These are phyloP conservation scores for Ustilago xerochloae DNA, from an alignment of 1,284 basidiomycete species.

Conservation along the genomic window DNA sequence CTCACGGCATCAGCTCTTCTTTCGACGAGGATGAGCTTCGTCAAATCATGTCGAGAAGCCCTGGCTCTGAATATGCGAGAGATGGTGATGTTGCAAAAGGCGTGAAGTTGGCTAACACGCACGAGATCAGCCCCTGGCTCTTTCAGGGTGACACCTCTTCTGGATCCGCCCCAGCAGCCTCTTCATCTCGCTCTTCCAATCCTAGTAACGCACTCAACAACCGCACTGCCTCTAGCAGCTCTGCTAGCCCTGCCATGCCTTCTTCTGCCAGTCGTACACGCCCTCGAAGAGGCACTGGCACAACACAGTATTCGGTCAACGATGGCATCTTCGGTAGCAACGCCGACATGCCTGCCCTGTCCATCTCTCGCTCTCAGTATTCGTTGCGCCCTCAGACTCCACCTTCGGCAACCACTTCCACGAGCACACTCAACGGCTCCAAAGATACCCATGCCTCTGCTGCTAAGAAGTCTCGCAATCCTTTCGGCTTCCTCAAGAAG, in stretches of 20 bases:
- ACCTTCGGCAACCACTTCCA: constrained; percentile 48
- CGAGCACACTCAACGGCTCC: constrained; percentile 42
- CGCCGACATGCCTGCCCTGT: constrained; percentile 9
- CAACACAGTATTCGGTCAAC: constrained; percentile 10
- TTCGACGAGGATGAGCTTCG: constrained; percentile 42
- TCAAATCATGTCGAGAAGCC: constrained; percentile 41
- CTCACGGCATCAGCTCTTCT: constrained; percentile 38
- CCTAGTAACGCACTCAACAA: background rate
- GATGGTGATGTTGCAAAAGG: constrained; percentile 32
- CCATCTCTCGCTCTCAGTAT: constrained; percentile 33
- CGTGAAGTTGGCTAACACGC: constrained; percentile 30
- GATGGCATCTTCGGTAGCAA: constrained; percentile 23
- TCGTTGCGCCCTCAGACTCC: constrained; percentile 42
- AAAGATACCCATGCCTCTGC: constrained; percentile 19
- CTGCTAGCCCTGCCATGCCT: constrained; percentile 1
- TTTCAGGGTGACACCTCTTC: constrained; percentile 34
- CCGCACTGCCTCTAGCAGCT: background rate
- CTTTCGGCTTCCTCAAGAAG: constrained; percentile 59
- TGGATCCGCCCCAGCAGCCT: constrained; percentile 4
- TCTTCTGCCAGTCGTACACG: constrained; percentile 7
- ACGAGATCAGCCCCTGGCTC: constrained; percentile 57
- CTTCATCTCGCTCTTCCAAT: constrained; percentile 10
- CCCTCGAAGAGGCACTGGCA: constrained; percentile 20
- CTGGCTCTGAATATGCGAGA: background rate
- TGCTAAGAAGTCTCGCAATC: constrained; percentile 54